A percentile compares a stretch with the other conserved stretches of the same genome.
Evolutionary conservation across 441 rosid genomes (phyloP).

Genomic region (Syzygium syzygioides): DNA sequence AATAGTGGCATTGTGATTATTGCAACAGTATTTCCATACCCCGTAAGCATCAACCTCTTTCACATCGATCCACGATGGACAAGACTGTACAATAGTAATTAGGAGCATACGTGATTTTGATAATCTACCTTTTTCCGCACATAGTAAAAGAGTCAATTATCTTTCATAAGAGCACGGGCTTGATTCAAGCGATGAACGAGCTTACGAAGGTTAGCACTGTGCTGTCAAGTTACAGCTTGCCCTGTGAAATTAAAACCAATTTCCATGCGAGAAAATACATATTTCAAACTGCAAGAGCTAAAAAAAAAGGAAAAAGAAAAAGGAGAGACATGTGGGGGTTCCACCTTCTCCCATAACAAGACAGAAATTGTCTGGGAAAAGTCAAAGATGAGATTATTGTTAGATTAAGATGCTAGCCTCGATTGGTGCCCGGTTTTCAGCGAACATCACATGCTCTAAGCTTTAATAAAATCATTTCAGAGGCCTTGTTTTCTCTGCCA

Average conservation of each 20-base stretch:
- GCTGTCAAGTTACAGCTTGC: not conserved
- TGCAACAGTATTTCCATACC: too few species aligned
- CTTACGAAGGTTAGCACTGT: not conserved
- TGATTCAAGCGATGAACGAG: not conserved
- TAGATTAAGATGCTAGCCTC: not conserved
- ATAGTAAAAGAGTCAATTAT: not conserved
- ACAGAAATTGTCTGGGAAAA: not conserved
- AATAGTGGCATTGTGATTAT: too few species aligned
- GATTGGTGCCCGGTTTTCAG: not conserved
- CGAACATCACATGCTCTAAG: not conserved
- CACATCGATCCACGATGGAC: not conserved
- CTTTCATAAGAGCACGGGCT: not conserved
- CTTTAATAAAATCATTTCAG: not conserved
- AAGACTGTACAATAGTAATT: not conserved
- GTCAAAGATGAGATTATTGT: not conserved
- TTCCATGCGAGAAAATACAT: not conserved
- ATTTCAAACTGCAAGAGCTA: too few species aligned
- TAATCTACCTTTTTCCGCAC: not conserved
- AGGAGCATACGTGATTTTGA: not conserved
- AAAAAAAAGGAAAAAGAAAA: not conserved
- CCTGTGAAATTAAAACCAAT: not conserved
- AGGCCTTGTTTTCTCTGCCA: not conserved
- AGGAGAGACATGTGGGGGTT: not conserved
- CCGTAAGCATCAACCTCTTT: not conserved
- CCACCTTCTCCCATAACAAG: not conserved